These are phyloP conservation scores for Isoetes engelmannii DNA, from an alignment of 83 land plant genomes.

Conservation along the genomic window DNA sequence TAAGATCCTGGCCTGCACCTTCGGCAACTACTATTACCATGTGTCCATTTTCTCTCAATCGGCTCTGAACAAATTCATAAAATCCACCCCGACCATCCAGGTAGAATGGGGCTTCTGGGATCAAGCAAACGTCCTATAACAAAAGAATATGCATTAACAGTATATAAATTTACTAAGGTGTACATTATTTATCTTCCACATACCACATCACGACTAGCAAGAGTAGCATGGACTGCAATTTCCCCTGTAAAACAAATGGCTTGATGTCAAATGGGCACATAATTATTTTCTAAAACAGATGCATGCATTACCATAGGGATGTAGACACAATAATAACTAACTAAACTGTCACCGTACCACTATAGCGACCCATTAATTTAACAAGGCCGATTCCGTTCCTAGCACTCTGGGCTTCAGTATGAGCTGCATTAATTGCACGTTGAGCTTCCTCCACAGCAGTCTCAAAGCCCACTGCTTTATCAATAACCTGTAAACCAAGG, in stretches of 20 bases:
- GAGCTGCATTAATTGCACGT: constrained; percentile 80
- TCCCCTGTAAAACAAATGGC: constrained; percentile 43
- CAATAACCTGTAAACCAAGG: constrained; percentile 53
- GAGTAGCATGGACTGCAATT: constrained; percentile 75
- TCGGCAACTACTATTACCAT: constrained; percentile 88
- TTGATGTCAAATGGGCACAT: constrained; percentile 7
- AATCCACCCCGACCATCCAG: constrained; percentile 75
- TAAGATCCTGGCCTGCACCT: constrained; percentile 81
- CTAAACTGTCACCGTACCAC: constrained; percentile 33
- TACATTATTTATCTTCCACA: neutral
- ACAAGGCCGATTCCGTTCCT: constrained; percentile 83
- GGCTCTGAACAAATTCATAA: constrained; percentile 52
- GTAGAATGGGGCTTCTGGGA: constrained; percentile 81
- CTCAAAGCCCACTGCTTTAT: constrained; percentile 88
- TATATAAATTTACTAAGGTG: no score
- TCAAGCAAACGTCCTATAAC: constrained; percentile 64
- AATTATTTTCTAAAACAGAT: no score
- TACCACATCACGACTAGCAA: constrained; percentile 86
- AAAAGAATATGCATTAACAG: neutral
- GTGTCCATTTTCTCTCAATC: constrained; percentile 63
- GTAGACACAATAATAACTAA: no score
- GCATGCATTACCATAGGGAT: no score
- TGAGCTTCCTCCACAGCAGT: constrained; percentile 92
- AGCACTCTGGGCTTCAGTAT: constrained; percentile 75
- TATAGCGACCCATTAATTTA: constrained; percentile 84